A percentile compares a stretch with the other conserved stretches of the same genome.
Evolutionary conservation across 2,329 filamentous ascomycete genomes (phyloP).

Genomic region (Helminthosporium solani): DNA sequence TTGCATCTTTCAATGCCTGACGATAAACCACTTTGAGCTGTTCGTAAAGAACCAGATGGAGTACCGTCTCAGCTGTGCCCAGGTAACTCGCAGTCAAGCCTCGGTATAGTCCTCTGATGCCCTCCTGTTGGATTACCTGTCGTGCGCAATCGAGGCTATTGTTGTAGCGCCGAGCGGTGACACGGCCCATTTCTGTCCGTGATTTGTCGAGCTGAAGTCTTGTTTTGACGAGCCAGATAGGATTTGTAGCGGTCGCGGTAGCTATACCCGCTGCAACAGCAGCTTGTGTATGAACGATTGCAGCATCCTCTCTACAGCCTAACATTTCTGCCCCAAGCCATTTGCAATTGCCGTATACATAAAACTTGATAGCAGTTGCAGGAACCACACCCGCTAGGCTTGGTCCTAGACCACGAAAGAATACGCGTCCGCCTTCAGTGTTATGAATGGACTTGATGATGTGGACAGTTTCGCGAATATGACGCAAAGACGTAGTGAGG

Average conservation of each 20-base stretch:
- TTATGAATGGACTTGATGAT: conserved; percentile 41
- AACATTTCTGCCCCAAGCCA: conserved; percentile 32
- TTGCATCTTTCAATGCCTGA: conserved; percentile 18
- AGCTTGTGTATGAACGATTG: conserved; percentile 36
- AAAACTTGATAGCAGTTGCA: conserved; percentile 44
- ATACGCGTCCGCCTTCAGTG: conserved; percentile 41
- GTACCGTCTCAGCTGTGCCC: conserved; percentile 39
- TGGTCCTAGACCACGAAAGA: conserved; percentile 42
- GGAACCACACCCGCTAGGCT: conserved; percentile 44
- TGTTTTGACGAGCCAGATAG: conserved; percentile 41
- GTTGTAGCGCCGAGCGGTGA: conserved; percentile 8
- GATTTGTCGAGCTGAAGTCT: conserved; percentile 14
- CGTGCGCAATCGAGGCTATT: conserved; percentile 11
- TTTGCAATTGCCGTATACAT: conserved; percentile 44
- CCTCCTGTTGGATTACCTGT: conserved; percentile 11
- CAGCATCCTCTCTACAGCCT: conserved; percentile 31
- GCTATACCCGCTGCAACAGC: conserved; percentile 40
- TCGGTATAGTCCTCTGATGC: conserved; percentile 12
- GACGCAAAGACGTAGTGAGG: conserved; percentile 2
- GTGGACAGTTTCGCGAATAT: conserved; percentile 35
- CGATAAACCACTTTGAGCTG: conserved; percentile 27
- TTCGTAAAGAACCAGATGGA: conserved; percentile 42
- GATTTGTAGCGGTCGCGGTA: conserved; percentile 42
- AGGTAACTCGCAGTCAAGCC: conserved; percentile 31
- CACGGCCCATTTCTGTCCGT: conserved; percentile 2